Evolutionary conservation across 495 filamentous ascomycete species (phyloP).

Genomic region (Xylaria intraflava): DNA sequence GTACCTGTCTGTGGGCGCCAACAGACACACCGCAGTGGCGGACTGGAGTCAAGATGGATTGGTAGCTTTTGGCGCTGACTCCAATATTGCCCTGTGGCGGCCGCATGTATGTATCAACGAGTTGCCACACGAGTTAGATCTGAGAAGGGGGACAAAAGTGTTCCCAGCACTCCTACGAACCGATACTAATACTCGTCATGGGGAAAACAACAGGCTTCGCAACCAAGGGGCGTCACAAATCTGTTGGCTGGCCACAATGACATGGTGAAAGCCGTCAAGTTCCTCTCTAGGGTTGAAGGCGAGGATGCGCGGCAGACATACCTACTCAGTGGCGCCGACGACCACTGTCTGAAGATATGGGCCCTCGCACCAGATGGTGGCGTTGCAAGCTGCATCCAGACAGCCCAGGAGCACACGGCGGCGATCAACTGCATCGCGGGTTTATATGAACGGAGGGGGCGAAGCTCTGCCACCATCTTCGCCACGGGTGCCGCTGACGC

Average conservation of each 20-base stretch:
- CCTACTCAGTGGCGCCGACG: slow-evolving; percentile 74
- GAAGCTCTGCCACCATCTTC: slow-evolving; percentile 44
- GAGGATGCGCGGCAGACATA: slow-evolving; percentile 36
- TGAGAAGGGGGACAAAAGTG: background rate
- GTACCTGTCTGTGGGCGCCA: slow-evolving; percentile 81
- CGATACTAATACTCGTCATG: background rate
- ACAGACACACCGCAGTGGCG: slow-evolving; percentile 79
- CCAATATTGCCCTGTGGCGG: slow-evolving; percentile 83
- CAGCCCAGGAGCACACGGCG: slow-evolving; percentile 56
- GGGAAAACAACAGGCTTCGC: slow-evolving; percentile 36
- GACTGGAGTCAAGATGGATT: slow-evolving; percentile 77
- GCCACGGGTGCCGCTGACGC: slow-evolving; percentile 72
- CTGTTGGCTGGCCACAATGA: slow-evolving; percentile 78
- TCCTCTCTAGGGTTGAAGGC: slow-evolving; percentile 51
- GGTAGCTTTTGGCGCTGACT: slow-evolving; percentile 84
- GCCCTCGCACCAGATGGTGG: slow-evolving; percentile 22
- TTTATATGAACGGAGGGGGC: slow-evolving; percentile 21
- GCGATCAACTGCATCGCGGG: slow-evolving; percentile 75
- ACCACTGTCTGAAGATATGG: slow-evolving; percentile 77
- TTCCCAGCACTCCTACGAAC: background rate
- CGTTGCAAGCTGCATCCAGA: slow-evolving; percentile 36
- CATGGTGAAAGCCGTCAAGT: slow-evolving; percentile 76
- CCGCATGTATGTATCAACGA: slow-evolving; percentile 55
- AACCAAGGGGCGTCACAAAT: slow-evolving; percentile 51
- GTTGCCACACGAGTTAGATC: background rate